Evolutionary conservation across 2,329 filamentous ascomycete genomes (phyloP), one percentile per base, ranked within the genome.

Genomic region (Aurifilum marmelostoma): DNA sequence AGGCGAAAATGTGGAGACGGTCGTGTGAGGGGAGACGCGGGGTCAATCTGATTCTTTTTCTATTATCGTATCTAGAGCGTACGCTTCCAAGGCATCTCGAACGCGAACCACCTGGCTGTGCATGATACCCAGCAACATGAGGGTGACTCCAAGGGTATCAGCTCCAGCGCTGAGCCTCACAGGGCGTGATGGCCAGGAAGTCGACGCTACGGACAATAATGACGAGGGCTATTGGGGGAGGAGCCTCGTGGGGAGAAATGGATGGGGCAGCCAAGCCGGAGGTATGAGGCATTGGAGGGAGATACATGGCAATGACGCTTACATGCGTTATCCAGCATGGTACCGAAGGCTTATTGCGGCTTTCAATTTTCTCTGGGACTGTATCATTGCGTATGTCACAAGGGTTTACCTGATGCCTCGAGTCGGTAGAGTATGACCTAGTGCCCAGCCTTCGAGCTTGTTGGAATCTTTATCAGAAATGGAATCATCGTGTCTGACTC

Each of bases 1-100:
- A 75, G 93, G 92, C 61, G 96, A 98, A 83, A 84, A 85, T 63
- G 85, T 91, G 0, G 93, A 97, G 82, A 89, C 87, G 39, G 90
- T 92, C 65, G 92, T 94, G 72, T 95, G 84, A 73, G 50, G 3
- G 65, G 8, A 8, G 63, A 21, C 0, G 47, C 29, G 12, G 27
- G 62, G 37, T n/a, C 21, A n/a, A 16, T 9, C 27, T 29, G n/a
- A 16, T 27, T 32, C 18, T 12, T 63, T 39, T 39, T 24, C 12
- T 37, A 43, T 37, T 27, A 58, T 37, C 24, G 14, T 18, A 59
- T 24, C 27, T 32, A 32, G 52, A 18, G 52, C 24, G 24, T 29
- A 18, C 24, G 24, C 27, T 24, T 29, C 52, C 12, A 18, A 29
- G 24, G 27, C 14, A 7, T 12, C 52, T 56, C 27, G 3, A 18